phyloP scores from a whole-genome alignment of 345 rosid species.

The Arabidopsis suecica region DNA sequence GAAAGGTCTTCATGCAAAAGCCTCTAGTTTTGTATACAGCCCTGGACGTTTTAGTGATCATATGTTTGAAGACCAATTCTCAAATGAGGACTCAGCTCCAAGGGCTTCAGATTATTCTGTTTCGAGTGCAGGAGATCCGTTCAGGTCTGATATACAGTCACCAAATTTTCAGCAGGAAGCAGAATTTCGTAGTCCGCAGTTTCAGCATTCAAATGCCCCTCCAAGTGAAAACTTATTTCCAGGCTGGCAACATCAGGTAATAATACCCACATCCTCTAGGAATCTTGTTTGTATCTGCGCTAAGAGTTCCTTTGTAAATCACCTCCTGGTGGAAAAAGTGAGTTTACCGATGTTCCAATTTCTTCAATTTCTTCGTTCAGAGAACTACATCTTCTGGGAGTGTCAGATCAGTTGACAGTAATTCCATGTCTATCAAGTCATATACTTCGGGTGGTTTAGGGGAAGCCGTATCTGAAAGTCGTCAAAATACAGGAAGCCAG shows the following conservation, averaged over 20 bases:
- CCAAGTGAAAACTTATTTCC: conserved; percentile 54
- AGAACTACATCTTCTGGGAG: conserved; percentile 80
- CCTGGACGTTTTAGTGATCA: conserved; percentile 73
- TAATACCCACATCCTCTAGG: conserved; percentile 17
- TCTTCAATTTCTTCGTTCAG: conserved; percentile 54
- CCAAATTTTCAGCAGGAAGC: conserved; percentile 70
- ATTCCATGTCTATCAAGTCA: conserved; percentile 65
- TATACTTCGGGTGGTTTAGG: conserved; percentile 55
- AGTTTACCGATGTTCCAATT: conserved; percentile 29
- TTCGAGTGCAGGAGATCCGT: conserved; percentile 81
- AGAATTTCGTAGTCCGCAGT: conserved; percentile 67
- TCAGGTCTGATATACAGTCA: conserved; percentile 67
- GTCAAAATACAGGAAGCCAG: conserved; percentile 47
- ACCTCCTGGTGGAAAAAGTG: conserved; percentile 6
- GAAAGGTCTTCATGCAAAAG: conserved; percentile 63
- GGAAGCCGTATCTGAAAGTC: conserved; percentile 59
- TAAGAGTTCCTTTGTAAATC: conserved; percentile 20
- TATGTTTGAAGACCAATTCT: conserved; percentile 74
- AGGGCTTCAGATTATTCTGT: conserved; percentile 83
- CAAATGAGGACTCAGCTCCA: conserved; percentile 83
- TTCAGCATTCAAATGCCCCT: conserved; percentile 54
- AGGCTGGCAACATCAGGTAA: conserved; percentile 49
- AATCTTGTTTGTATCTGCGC: conserved; percentile 27
- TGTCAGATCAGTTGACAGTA: conserved; percentile 67
- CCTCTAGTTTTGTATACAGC: conserved; percentile 77